Evolutionary conservation across 306 rosid species (phyloP).

Genomic region (Rosa rugosa): DNA sequence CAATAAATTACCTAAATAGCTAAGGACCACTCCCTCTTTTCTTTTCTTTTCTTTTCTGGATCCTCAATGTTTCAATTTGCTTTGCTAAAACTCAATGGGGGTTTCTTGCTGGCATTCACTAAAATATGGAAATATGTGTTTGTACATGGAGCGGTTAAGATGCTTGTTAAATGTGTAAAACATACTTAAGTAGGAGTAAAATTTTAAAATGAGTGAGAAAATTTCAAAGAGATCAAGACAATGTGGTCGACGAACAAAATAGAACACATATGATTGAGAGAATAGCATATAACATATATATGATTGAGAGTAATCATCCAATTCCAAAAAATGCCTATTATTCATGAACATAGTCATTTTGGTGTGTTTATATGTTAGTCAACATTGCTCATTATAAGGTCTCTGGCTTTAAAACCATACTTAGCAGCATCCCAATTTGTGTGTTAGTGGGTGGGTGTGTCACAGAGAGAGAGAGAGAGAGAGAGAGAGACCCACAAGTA

Average conservation of each 20-base stretch:
- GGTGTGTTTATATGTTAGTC: conserved; percentile 42
- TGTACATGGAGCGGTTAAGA: not conserved
- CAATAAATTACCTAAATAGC: conserved; percentile 9
- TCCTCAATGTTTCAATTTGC: not conserved
- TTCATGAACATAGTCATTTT: conserved; percentile 36
- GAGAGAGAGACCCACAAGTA: conserved; percentile 36
- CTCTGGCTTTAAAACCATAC: conserved; percentile 28
- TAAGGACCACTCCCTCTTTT: conserved; percentile 5
- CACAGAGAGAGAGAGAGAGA: conserved; percentile 20
- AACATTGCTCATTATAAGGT: conserved; percentile 40
- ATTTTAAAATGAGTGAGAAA: not conserved
- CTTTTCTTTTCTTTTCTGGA: not conserved
- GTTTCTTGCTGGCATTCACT: not conserved
- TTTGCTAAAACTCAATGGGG: not conserved
- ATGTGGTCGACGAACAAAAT: not conserved
- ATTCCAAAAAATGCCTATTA: not conserved
- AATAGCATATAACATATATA: not conserved
- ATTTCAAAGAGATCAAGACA: not conserved
- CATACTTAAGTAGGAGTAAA: too few relatives aligned
- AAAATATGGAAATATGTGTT: not conserved
- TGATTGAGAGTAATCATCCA: conserved; percentile 17
- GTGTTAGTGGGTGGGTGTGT: conserved; percentile 37
- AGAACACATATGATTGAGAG: conserved; percentile 17
- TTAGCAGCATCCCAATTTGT: conserved; percentile 18
- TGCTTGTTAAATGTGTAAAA: not conserved